These are phyloP conservation scores for Kodamaea kaohsiungensis DNA, from an alignment of 805 yeast genomes.

Conservation along the genomic window DNA sequence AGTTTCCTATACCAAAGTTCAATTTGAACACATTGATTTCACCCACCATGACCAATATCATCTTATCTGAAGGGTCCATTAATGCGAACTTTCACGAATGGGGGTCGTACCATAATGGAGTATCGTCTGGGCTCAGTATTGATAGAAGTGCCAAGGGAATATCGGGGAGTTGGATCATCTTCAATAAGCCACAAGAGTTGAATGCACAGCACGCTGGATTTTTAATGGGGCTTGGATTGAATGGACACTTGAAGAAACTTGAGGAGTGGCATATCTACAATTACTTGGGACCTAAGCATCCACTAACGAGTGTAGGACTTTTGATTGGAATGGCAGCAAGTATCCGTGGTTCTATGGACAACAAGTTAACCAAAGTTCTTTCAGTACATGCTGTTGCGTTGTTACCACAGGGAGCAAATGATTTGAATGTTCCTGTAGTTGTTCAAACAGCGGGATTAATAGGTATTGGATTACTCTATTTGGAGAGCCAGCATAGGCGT, in stretches of 20 bases:
- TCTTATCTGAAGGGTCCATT: slow-evolving; percentile 55
- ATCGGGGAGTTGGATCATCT: slow-evolving; percentile 89
- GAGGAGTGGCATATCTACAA: slow-evolving; percentile 98
- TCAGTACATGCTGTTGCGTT: slow-evolving; percentile 92
- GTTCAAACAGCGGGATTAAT: slow-evolving; percentile 92
- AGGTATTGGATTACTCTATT: slow-evolving; percentile 84
- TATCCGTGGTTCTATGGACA: slow-evolving; percentile 76
- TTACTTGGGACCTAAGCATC: slow-evolving; percentile 86
- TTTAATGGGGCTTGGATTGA: slow-evolving; percentile 85
- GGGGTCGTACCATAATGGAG: slow-evolving; percentile 94
- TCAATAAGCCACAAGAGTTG: slow-evolving; percentile 70
- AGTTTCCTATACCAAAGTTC: slow-evolving; percentile 74
- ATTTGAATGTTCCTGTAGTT: slow-evolving; percentile 74
- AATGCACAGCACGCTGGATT: slow-evolving; percentile 93
- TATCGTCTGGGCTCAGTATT: slow-evolving; percentile 78
- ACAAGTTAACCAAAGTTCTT: slow-evolving; percentile 83
- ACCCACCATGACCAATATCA: slow-evolving; percentile 66
- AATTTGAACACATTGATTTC: slow-evolving; percentile 65
- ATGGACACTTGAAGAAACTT: slow-evolving; percentile 77
- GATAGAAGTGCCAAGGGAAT: slow-evolving; percentile 68
- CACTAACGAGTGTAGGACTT: slow-evolving; percentile 81
- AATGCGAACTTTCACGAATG: slow-evolving; percentile 58
- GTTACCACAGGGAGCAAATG: slow-evolving; percentile 87
- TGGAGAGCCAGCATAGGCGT: slow-evolving; percentile 76
- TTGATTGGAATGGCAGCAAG: slow-evolving; percentile 93